Evolutionary conservation across 1,284 basidiomycete genomes (phyloP).

Genomic region (Papiliotrema nemorosa): DNA sequence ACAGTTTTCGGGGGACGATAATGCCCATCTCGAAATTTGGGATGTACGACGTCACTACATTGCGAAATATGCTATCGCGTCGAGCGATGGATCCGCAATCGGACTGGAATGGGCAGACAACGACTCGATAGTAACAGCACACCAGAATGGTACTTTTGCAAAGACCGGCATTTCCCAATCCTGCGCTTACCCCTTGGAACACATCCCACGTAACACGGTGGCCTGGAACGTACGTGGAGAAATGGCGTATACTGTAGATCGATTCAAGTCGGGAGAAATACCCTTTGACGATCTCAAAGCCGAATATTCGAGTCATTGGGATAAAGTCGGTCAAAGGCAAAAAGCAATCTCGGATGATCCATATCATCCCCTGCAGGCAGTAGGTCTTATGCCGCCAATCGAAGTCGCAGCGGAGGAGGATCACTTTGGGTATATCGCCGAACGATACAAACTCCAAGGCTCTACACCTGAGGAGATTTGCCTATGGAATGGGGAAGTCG

Average conservation of each 20-base stretch:
- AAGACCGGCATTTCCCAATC: conserved; percentile 62
- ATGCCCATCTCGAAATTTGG: conserved; percentile 70
- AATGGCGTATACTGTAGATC: conserved; percentile 66
- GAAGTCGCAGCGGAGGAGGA: conserved; percentile 51
- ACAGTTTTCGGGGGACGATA: conserved; percentile 21
- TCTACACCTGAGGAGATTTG: conserved; percentile 54
- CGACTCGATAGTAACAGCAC: conserved; percentile 69
- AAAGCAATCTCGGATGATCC: conserved; percentile 44
- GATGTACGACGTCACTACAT: conserved; percentile 77
- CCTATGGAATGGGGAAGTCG: conserved; percentile 51
- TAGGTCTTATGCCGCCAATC: conserved; percentile 28
- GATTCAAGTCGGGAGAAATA: conserved; percentile 60
- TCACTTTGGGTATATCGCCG: conserved; percentile 62
- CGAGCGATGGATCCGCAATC: conserved; percentile 40
- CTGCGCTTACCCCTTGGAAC: conserved; percentile 56
- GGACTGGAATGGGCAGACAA: conserved; percentile 68
- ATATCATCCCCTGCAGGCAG: conserved; percentile 41
- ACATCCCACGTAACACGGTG: conserved; percentile 62
- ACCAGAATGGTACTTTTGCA: conserved; percentile 72
- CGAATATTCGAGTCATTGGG: conserved; percentile 51
- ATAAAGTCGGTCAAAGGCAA: conserved; percentile 35
- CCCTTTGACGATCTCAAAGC: conserved; percentile 76
- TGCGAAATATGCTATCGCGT: conserved; percentile 68
- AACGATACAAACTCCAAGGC: conserved; percentile 63
- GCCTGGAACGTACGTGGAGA: conserved; percentile 69